Base-by-base conservation (phyloP, 2,329 filamentous ascomycete genomes). In the Xylaria sp. region DNA sequence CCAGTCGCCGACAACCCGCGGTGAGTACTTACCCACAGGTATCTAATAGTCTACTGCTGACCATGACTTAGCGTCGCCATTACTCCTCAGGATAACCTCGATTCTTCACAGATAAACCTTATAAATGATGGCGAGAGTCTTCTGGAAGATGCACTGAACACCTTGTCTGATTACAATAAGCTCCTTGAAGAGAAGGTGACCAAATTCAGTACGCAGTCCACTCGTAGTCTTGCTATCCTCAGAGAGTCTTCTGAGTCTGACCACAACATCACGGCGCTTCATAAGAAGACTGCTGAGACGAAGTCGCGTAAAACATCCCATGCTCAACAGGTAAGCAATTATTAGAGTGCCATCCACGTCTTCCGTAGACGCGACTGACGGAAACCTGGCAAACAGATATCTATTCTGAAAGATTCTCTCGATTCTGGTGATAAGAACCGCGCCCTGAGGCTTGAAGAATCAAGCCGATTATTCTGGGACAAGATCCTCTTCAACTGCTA, bases 101-200 rank as follows among this genome's bases (percentile, higher is more conserved):
- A 37, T 15, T 33, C 46, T 35, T 40, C 41, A 49, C n/a, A 15
- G 10, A 40, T 43, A 35, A 52, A 54, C 19, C 29, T 52, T 35
- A 46, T 63, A 21, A 29, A 60, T 41, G 59, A 62, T 47, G 59
- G 54, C 3, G 41, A 3, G 23, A 56, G 43, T 33, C 33, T 53
- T n/a, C 13, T 63, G 15, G 48, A 58, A 47, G 47, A 53, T n/a
- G 47, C 57, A 17, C 10, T 59, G 11, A 8, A 15, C 13, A 46
- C 47, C 10, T 27, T 66, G 23, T 37, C n/a, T 7, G 31, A 31
- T 21, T 64, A 66, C 35, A 66, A 66, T 52, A 47, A 44, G n/a
- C 46, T 66, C n/a, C 58, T 66, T 6, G 56, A 62, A 21, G 62
- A 62, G 21, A 66, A 62, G 52, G 40, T 62, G 2, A 43, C 52